These are phyloP conservation scores for Candida neerlandica DNA, from an alignment of 1,139 yeast genomes.

Conservation along the genomic window DNA sequence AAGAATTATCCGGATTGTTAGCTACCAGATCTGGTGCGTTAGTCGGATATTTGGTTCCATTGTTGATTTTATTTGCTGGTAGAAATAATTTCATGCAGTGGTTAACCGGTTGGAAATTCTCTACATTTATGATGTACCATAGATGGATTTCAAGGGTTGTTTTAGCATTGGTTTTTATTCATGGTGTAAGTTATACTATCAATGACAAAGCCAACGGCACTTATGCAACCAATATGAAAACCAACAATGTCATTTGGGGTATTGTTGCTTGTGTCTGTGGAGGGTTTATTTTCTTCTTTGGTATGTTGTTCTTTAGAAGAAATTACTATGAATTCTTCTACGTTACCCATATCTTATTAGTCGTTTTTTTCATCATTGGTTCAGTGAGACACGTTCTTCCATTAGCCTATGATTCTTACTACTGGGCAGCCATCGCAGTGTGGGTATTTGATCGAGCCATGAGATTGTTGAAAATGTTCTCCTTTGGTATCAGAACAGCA, in stretches of 20 bases:
- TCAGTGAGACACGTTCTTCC: constrained; percentile 38
- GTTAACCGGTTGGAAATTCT: constrained; percentile 33
- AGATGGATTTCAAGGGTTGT: constrained; percentile 33
- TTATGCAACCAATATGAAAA: constrained; percentile 19
- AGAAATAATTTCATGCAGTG: constrained; percentile 35
- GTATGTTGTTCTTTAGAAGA: constrained; percentile 39
- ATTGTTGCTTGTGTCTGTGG: constrained; percentile 37
- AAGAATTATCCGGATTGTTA: constrained; percentile 18
- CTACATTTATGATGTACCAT: constrained; percentile 32
- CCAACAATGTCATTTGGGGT: constrained; percentile 50
- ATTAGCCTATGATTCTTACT: constrained; percentile 37
- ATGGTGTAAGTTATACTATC: constrained; percentile 26
- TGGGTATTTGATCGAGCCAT: constrained; percentile 45
- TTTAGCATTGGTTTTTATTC: constrained; percentile 26
- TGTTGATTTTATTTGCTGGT: constrained; percentile 33
- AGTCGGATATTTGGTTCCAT: constrained; percentile 26
- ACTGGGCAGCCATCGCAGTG: constrained; percentile 38
- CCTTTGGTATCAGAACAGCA: constrained; percentile 41
- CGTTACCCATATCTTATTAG: constrained; percentile 38
- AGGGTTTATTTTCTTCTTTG: constrained; percentile 35
- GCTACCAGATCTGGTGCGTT: constrained; percentile 36
- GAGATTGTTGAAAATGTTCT: constrained; percentile 30
- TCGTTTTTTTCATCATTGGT: constrained; percentile 38
- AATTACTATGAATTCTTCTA: constrained; percentile 43
- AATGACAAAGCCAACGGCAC: constrained; percentile 14